Conservation (phyloP, 2,329 filamentous ascomycete genomes). For the Aureobasidium subglaciale region DNA sequence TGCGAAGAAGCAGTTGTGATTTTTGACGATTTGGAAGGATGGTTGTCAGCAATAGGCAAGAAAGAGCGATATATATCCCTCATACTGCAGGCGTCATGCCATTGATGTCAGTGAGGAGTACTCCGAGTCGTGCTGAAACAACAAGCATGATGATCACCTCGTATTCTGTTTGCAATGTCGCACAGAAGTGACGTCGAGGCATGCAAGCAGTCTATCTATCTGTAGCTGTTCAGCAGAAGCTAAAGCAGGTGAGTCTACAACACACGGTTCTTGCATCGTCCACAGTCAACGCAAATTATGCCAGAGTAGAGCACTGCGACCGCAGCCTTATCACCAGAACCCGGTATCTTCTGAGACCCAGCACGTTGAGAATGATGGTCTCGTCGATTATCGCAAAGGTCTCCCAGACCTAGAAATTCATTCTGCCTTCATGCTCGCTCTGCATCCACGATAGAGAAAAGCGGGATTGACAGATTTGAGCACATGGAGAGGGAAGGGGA, state of each 20-base stretch:
- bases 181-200: background rate
- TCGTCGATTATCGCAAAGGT: too few species aligned
- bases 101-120: background rate
- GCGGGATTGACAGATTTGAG: background rate
- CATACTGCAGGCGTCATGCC: background rate
- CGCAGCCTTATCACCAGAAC: too few species aligned
- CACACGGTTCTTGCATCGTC: background rate
- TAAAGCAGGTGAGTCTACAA: background rate
- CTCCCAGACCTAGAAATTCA: too few species aligned
- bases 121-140: conserved; percentile 7
- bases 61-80: background rate
- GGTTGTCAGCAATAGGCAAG: too few species aligned
- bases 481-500: too few species aligned
- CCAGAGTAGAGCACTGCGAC: too few species aligned
- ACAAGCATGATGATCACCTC: background rate
- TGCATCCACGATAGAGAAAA: too few species aligned
- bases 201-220: background rate
- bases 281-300: background rate
- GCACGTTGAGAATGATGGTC: too few species aligned
- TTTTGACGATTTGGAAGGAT: background rate
- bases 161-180: background rate
- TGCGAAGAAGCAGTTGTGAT: background rate
- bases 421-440: too few species aligned
- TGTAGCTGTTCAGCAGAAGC: background rate
- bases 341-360: too few species aligned